Evolutionary conservation across 2,329 filamentous ascomycete species (phyloP).

Genomic region (Proliferodiscus dingleyae): DNA sequence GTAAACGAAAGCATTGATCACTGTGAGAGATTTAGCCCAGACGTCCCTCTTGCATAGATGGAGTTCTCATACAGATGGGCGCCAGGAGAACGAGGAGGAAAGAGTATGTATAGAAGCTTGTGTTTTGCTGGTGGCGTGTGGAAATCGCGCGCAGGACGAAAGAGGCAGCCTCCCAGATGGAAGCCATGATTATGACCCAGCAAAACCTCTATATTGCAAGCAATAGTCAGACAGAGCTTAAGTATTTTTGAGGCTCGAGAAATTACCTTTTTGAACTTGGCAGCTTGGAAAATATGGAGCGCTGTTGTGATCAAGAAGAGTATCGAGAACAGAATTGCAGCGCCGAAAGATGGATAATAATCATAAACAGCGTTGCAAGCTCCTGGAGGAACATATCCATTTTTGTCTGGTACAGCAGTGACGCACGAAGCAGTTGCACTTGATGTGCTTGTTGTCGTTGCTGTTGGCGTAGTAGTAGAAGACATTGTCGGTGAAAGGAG

Average conservation of each 20-base stretch:
- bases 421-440: slow-evolving; percentile 20
- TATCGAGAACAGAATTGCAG: slow-evolving; percentile 33
- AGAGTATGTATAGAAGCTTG: slow-evolving; percentile 36
- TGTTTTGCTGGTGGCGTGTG: slow-evolving; percentile 35
- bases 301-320: slow-evolving; percentile 33
- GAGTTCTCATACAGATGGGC: slow-evolving; percentile 22
- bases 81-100: slow-evolving; percentile 32
- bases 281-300: slow-evolving; percentile 34
- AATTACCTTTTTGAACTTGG: slow-evolving; percentile 32
- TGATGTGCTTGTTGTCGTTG: slow-evolving; percentile 14
- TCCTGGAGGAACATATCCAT: slow-evolving; percentile 35
- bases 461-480: slow-evolving; percentile 13
- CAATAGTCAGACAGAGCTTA: neutral
- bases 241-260: neutral
- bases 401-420: slow-evolving; percentile 32
- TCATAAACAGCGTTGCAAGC: slow-evolving; percentile 34
- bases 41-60: neutral
- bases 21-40: neutral
- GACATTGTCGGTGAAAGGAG: slow-evolving; percentile 12
- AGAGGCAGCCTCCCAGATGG: slow-evolving; percentile 37
- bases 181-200: slow-evolving; percentile 42
- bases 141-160: slow-evolving; percentile 38
- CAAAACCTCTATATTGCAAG: slow-evolving; percentile 29
- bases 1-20: slow-evolving; percentile 32
- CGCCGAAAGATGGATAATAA: slow-evolving; percentile 36